Base-by-base conservation (phyloP, 1,284 basidiomycete genomes). In the Lentinula novae-zelandiae region DNA sequence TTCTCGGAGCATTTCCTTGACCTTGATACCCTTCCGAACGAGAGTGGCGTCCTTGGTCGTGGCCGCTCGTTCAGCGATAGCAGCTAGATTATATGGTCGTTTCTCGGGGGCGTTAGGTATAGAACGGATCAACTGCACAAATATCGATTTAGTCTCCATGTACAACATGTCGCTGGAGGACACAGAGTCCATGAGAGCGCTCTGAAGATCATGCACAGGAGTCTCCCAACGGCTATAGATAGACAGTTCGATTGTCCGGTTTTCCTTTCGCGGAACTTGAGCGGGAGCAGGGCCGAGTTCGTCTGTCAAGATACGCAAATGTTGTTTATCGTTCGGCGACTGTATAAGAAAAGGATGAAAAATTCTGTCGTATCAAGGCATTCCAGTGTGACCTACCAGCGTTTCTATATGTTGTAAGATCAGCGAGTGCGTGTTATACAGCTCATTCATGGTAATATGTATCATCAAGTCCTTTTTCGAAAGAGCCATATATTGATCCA, bases 401-500 rank as follows among this genome's bases (percentile, higher is more conserved):
- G 90, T 90, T 73, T 98, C 96, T 67, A 98, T 87, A 73, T 99
- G 96, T 72, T 98, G 96, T 60, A 92, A 78, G 64, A 99, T 89
- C 70, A 98, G 81, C 38, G 95, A 92, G 73, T 99, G 96, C 2
- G 96, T 98, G 76, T 97, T 97, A 77, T 98, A 98, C 78, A 99
- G 72, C 81, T 99, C 97, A 73, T 99, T 99, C 73, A 99, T 80
- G n/a, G 97, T 98, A 72, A 99, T 99, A 74, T 94, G 92, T 76
- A 99, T 98, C 80, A 92, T 88, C 64, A 98, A 81, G 72, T 99
- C 96, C 77, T 98, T 98, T 83, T 99, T 99, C 62, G 96, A 98
- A 62, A 99, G 79, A 12, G 97, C 96, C 95, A 99, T 98, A 75
- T 99, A 99, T 81, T 99, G 97, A 76, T 99, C 96, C 89, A 98